Conservation (phyloP, 2,329 filamentous ascomycete genomes). For the Alternaria conjuncta region DNA sequence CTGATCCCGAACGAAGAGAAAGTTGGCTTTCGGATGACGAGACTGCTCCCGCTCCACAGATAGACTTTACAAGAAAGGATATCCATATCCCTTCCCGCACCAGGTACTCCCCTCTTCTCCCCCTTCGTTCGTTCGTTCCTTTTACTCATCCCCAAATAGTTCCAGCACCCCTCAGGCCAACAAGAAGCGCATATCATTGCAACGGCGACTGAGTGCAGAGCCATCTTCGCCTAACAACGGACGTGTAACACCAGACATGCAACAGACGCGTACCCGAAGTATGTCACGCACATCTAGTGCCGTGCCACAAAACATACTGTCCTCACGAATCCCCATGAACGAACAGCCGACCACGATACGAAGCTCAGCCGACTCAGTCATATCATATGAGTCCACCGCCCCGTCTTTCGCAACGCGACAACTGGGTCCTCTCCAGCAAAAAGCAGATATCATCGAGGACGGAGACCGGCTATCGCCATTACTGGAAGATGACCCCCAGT, state of each 20-base stretch:
- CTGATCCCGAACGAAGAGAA: conserved; percentile 13
- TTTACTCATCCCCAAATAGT: conserved; percentile 23
- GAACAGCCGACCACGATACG: conserved; percentile 28
- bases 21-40: conserved; percentile 41
- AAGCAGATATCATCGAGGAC: conserved; percentile 48
- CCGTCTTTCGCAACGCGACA: conserved; percentile 44
- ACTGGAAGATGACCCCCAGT: conserved; percentile 60
- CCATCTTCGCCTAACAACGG: conserved; percentile 18
- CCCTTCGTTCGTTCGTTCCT: not conserved
- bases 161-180: conserved; percentile 30
- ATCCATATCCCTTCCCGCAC: conserved; percentile 48
- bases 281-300: conserved; percentile 20
- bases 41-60: conserved; percentile 34
- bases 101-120: conserved; percentile 32
- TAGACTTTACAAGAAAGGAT: conserved; percentile 44
- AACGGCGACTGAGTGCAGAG: conserved; percentile 26
- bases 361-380: conserved; percentile 47
- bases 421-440: conserved; percentile 54
- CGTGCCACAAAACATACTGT: conserved; percentile 9
- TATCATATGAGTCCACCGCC: conserved; percentile 43
- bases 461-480: conserved; percentile 55
- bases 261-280: conserved; percentile 17
- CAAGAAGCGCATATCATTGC: conserved; percentile 24
- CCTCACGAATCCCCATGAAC: conserved; percentile 21
- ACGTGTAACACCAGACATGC: conserved; percentile 22